phyloP scores from a whole-genome alignment of 495 filamentous ascomycete species.

The Tuber calosporum region DNA sequence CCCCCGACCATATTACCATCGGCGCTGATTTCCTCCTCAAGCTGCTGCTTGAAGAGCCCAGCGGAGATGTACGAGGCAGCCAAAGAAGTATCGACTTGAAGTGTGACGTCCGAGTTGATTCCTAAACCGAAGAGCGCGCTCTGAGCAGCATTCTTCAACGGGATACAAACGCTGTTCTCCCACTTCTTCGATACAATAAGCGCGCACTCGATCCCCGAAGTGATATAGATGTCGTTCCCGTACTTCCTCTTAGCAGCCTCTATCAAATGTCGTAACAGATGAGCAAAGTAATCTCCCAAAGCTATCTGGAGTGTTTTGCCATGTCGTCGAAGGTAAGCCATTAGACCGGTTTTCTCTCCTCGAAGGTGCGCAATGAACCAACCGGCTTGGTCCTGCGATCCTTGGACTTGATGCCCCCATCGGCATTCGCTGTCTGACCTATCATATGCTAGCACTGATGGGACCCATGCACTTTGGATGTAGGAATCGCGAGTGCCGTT shows the following conservation, averaged over 20 bases:
- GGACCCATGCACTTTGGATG: not conserved
- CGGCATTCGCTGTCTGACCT: not conserved
- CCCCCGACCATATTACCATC: not conserved
- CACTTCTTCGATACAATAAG: not conserved
- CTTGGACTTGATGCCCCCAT: not conserved
- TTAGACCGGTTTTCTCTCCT: not conserved
- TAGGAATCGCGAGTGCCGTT: not conserved
- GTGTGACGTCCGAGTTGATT: not conserved
- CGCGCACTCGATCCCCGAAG: not conserved
- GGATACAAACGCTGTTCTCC: not conserved
- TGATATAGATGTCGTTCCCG: not conserved
- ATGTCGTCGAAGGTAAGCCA: not conserved
- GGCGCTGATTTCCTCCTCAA: not conserved
- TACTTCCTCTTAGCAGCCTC: not conserved
- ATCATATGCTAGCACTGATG: not conserved
- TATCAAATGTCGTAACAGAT: not conserved
- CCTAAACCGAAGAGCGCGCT: not conserved
- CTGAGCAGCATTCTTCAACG: not conserved
- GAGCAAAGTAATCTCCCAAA: not conserved
- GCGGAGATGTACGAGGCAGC: not conserved
- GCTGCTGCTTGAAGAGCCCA: not conserved
- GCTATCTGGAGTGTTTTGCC: not conserved
- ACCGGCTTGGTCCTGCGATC: not conserved
- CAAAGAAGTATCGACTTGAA: not conserved
- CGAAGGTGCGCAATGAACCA: not conserved